phyloP scores from a whole-genome alignment of 257 asterid species.

The Solanum sparsipilum region DNA sequence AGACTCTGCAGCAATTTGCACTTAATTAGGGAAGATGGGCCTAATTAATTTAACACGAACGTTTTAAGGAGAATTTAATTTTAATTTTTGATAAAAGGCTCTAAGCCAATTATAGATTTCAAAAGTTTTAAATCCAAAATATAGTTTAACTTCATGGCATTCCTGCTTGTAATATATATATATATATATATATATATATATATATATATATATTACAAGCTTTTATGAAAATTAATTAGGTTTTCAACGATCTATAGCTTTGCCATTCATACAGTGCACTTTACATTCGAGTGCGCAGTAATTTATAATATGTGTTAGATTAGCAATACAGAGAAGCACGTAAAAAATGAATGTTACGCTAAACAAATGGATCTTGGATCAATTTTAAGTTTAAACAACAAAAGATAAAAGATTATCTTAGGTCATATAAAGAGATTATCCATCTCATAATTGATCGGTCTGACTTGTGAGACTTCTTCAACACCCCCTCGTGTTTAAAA shows the following conservation, averaged over 20 bases:
- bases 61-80: background rate
- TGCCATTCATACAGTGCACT: background rate
- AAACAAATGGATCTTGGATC: background rate
- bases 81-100: background rate
- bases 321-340: background rate
- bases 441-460: background rate
- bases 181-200: background rate
- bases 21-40: background rate
- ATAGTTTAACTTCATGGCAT: background rate
- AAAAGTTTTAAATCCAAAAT: background rate
- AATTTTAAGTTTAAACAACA: background rate
- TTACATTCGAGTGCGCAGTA: background rate
- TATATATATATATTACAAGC: background rate
- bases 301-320: background rate
- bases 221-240: background rate
- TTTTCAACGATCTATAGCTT: background rate
- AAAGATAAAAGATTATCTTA: background rate
- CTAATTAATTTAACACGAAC: background rate
- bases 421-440: background rate
- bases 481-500: background rate
- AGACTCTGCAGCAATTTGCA: background rate
- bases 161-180: background rate
- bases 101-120: background rate
- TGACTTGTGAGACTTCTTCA: background rate
- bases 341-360: background rate